A percentile compares a stretch with the other conserved stretches of the same genome.
phyloP scores from a whole-genome alignment of 1,284 basidiomycete species.

The Farysia itapuensis region DNA sequence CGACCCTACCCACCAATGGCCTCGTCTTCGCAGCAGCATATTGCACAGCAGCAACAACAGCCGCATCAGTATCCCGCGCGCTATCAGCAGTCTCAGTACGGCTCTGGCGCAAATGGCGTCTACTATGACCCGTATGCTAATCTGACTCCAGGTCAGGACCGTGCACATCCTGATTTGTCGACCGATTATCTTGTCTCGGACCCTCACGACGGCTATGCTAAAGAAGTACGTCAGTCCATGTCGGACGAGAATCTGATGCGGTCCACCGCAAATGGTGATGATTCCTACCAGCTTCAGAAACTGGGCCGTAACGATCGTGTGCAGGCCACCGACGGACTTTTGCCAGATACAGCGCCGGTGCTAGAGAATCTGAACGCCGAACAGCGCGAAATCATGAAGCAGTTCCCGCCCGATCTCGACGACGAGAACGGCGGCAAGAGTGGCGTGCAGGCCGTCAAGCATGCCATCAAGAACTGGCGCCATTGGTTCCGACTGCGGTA shows the following conservation, averaged over 20 bases:
- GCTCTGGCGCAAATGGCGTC: not conserved
- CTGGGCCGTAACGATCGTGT: constrained; percentile 12
- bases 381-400: constrained; percentile 43
- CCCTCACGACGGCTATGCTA: not conserved
- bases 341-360: constrained; percentile 27
- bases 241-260: constrained; percentile 9
- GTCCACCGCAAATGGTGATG: no score
- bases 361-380: constrained; percentile 30
- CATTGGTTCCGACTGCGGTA: constrained; percentile 40
- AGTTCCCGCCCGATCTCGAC: constrained; percentile 52
- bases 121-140: constrained; percentile 27
- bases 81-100: constrained; percentile 19
- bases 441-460: constrained; percentile 16
- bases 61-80: no score
- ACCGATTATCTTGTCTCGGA: constrained; percentile 7
- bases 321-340: constrained; percentile 26
- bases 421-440: constrained; percentile 31
- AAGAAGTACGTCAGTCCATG: constrained; percentile 2
- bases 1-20: no score
- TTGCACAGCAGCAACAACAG: no score
- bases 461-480: constrained; percentile 37
- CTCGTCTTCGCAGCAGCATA: no score
- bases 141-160: constrained; percentile 3
- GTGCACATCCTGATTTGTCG: constrained; percentile 1
- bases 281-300: constrained; percentile 5